A percentile compares a stretch with the other conserved stretches of the same genome.
phyloP scores from a whole-genome alignment of 176 grass and related monocot genomes.

The Lolium perenne region DNA sequence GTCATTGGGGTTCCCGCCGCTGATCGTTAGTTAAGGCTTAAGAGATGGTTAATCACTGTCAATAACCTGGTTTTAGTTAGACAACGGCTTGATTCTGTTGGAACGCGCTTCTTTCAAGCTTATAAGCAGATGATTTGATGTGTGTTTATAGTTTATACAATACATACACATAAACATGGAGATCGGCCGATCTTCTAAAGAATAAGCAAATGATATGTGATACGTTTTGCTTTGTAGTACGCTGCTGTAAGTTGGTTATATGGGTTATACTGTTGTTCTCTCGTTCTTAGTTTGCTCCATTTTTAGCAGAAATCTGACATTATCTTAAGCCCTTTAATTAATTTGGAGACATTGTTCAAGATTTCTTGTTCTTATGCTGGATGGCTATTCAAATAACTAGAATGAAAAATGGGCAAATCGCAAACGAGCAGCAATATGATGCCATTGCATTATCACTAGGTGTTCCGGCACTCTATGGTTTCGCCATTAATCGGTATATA shows the following conservation, averaged over 20 bases:
- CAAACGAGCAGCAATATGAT: no score
- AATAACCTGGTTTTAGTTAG: constrained; percentile 21
- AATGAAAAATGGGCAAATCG: no score
- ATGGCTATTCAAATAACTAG: no score
- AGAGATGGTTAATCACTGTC: background rate
- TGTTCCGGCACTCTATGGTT: no score
- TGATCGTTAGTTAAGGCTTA: constrained; percentile 40
- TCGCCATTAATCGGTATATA: no score
- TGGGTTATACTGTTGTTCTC: background rate
- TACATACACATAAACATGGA: background rate
- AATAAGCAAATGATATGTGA: background rate
- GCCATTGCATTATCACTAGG: no score
- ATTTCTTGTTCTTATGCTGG: no score
- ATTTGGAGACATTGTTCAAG: no score
- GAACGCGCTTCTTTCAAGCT: background rate
- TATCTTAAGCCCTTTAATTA: no score
- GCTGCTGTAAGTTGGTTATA: background rate
- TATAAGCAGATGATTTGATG: background rate
- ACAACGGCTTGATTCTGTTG: background rate
- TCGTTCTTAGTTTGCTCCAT: background rate
- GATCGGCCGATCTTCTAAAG: background rate
- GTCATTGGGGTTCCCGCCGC: constrained; percentile 46
- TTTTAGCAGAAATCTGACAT: background rate
- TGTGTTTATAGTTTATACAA: background rate
- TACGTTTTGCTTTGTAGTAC: background rate